Base-by-base conservation (phyloP, 2,329 filamentous ascomycete genomes). In the Microdochium paspali region DNA sequence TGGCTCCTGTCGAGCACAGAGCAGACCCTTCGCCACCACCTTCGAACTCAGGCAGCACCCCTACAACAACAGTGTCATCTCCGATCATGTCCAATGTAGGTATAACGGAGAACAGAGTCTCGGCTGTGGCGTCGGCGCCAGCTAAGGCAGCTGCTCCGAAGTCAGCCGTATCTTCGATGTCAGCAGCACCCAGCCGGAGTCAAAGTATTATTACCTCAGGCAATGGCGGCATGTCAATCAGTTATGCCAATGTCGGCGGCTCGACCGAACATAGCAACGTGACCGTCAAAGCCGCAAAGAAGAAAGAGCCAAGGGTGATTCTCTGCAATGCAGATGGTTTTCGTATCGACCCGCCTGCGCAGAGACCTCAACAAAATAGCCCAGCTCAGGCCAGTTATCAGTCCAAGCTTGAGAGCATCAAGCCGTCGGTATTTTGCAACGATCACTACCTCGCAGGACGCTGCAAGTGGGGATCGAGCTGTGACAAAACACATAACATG, bases 151-250 rank as follows among this genome's bases (percentile, higher is more conserved):
- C 47, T 21, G 32, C 44, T 4, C 26, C 39, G 23, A 50, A 53
- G 15, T 28, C 42, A n/a, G n/a, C n/a, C n/a, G n/a, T n/a, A n/a
- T n/a, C n/a, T n/a, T n/a, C n/a, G n/a, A n/a, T n/a, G n/a, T n/a
- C n/a, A n/a, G n/a, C n/a, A n/a, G n/a, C n/a, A 12, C 26, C 48
- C 26, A 26, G 42, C 39, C 58, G 58, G n/a, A 48, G 53, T 7
- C 46, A 59, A 30, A 62, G 53, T 48, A 51, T 64, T 24, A 51
- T 64, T 45, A 62, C 51, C 44, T 64, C 61, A 12, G 60, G 60
- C 21, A 64, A 64, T 51, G 61, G 61, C n/a, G 61, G 61, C 15
- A 59, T 53, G 2, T 64, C 61, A 3, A 62, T 64, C 48, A 63
- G 59, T 46, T 64, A 64, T 51, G 61, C 61, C 9, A 63, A 57